These are phyloP conservation scores for Botrytis byssoidea DNA, from an alignment of 2,329 filamentous ascomycete species.

Conservation along the genomic window DNA sequence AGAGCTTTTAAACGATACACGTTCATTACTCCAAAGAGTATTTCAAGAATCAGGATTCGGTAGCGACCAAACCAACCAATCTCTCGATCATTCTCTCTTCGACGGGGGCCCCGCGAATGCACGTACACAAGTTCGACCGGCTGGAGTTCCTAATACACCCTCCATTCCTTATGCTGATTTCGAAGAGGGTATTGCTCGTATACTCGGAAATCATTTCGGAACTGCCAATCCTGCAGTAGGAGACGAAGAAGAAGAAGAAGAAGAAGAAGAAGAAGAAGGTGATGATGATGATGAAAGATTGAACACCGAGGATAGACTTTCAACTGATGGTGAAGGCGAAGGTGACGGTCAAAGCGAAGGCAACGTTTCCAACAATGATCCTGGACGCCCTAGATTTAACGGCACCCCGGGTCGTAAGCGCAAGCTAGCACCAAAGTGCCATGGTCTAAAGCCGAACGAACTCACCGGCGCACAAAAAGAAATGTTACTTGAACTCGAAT, in stretches of 20 bases:
- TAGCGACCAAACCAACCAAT: slow-evolving; percentile 25
- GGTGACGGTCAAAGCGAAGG: not conserved
- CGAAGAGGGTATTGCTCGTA: slow-evolving; percentile 5
- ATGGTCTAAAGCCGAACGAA: slow-evolving; percentile 46
- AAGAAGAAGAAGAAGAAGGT: not conserved
- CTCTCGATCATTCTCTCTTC: not conserved
- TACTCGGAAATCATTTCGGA: not conserved
- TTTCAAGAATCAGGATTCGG: slow-evolving; percentile 34
- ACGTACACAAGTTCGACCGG: slow-evolving; percentile 16
- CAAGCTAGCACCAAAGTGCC: slow-evolving; percentile 23
- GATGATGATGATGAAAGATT: slow-evolving; percentile 2
- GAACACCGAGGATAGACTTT: not conserved
- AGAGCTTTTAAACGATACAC: not conserved
- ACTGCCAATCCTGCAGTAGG: not conserved
- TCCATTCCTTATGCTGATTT: not conserved
- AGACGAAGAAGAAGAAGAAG: too few relatives aligned
- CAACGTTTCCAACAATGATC: not conserved
- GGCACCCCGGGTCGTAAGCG: not conserved
- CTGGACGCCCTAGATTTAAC: not conserved
- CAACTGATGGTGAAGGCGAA: not conserved
- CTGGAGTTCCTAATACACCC: not conserved
- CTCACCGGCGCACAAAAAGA: slow-evolving; percentile 65
- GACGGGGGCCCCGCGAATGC: slow-evolving; percentile 16
- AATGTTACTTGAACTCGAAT: slow-evolving; percentile 66
- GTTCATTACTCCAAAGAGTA: slow-evolving; percentile 27